Base-by-base conservation (phyloP, 495 filamentous ascomycete genomes). In the Evansstolkia leycettana region DNA sequence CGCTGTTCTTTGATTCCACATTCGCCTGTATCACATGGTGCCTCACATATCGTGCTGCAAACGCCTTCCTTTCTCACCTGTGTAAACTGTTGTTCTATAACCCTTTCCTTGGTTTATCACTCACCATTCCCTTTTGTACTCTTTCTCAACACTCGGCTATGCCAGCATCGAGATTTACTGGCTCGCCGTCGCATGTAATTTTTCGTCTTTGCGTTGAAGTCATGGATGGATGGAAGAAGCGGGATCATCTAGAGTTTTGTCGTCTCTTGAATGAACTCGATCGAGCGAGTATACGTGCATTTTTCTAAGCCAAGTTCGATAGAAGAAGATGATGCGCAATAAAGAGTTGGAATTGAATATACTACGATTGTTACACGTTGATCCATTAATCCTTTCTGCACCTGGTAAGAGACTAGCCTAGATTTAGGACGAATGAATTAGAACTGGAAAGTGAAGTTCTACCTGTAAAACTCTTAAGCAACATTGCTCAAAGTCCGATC, bases 301-400 rank as follows among this genome's bases (percentile, higher is more conserved):
- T 29, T n/a, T 5, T 29, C 27, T 29, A 43, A 9, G 9, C 4
- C 17, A 37, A 24, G 32, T 43, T 37, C 43, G 42, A 52, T 46
- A 52, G 45, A 51, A 48, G 42, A 44, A 39, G 27, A n/a, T n/a
- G 17, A 17, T 17, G 20, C 15, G 29, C 14, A 7, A 19, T 46
- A 51, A 45, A 48, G 42, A 48, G 48, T 42, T 46, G 42, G 46
- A 43, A 51, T 41, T 44, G 20, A 43, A 39, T 40, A 16, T 33
- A 6, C n/a, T 33, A 13, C 14, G 18, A n/a, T 37, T n/a, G n/a
- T 23, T 23, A 5, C 20, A 23, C 4, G 20, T 23, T 23, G 20
- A 9, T 23, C 20, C 5, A 9, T n/a, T n/a, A n/a, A n/a, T n/a
- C n/a, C n/a, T n/a, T n/a, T n/a, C n/a, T n/a, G n/a, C n/a, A n/a